These are phyloP conservation scores for Yamagishiella unicocca DNA, from an alignment of 139 green algal genomes.

Conservation along the genomic window DNA sequence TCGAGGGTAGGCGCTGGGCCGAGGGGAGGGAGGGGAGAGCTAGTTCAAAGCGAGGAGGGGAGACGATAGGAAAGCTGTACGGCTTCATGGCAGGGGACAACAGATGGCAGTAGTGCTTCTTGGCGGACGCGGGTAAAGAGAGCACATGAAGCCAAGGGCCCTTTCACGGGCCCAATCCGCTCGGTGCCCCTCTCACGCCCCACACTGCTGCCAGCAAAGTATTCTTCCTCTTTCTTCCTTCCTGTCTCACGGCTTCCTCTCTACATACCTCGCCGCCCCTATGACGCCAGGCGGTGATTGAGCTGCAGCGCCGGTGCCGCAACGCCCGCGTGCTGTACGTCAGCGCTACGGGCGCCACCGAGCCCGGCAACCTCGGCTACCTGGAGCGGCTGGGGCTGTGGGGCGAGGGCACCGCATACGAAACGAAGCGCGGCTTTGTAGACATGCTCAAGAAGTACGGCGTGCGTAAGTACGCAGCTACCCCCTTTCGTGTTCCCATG, in stretches of 20 bases:
- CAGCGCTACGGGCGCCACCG: constrained; percentile 72
- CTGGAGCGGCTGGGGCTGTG: constrained; percentile 78
- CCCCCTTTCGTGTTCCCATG: background rate
- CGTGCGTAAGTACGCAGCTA: constrained; percentile 38
- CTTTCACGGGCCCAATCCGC: no score
- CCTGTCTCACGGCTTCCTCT: background rate
- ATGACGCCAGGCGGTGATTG: constrained; percentile 48
- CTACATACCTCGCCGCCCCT: background rate
- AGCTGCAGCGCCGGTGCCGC: constrained; percentile 67
- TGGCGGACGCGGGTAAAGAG: no score
- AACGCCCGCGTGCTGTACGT: constrained; percentile 76
- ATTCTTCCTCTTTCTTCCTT: background rate
- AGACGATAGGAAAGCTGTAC: no score
- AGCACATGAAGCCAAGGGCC: no score
- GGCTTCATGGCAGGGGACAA: no score
- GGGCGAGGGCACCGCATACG: constrained; percentile 63
- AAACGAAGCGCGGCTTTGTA: constrained; percentile 49
- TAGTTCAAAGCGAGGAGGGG: background rate
- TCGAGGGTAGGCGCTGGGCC: constrained; percentile 40
- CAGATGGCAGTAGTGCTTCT: no score
- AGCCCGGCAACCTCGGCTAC: constrained; percentile 76
- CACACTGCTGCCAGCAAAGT: no score
- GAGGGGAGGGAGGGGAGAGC: background rate
- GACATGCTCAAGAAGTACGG: constrained; percentile 48
- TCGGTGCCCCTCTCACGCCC: no score